These are phyloP conservation scores for Herpetomonas tarakana DNA, from an alignment of 208 protist species.

Conservation along the genomic window DNA sequence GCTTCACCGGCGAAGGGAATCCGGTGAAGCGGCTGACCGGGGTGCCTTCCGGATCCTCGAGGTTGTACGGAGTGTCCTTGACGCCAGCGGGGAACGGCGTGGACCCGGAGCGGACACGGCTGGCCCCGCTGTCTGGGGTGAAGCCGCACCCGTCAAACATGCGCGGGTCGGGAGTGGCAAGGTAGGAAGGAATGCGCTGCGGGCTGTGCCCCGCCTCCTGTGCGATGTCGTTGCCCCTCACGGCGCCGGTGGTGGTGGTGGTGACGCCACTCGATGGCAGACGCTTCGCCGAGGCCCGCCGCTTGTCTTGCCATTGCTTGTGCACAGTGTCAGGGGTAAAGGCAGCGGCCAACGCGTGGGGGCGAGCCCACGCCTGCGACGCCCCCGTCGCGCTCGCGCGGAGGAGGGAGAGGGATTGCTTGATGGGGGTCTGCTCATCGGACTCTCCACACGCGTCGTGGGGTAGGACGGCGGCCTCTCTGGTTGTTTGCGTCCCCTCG, in stretches of 20 bases:
- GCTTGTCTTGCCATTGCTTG: neutral
- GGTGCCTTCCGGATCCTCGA: neutral
- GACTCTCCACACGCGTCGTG: too few relatives aligned
- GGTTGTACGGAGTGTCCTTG: neutral
- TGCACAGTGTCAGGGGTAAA: neutral
- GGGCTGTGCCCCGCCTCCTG: neutral
- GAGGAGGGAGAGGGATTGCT: neutral
- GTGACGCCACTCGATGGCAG: too few relatives aligned
- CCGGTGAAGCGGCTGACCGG: constrained; percentile 22
- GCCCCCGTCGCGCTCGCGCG: too few relatives aligned
- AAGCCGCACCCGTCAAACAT: neutral
- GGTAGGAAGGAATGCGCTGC: constrained; percentile 1
- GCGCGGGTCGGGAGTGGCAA: neutral
- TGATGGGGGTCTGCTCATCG: neutral
- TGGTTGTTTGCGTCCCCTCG: too few relatives aligned
- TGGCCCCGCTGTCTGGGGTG: neutral
- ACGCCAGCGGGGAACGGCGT: too few relatives aligned
- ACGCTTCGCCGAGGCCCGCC: neutral
- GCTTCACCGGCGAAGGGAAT: constrained; percentile 52
- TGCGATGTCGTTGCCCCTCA: neutral
- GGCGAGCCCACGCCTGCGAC: neutral
- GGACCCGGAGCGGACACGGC: too few relatives aligned
- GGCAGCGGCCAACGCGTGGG: neutral
- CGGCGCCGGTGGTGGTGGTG: neutral
- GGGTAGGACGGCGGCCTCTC: too few relatives aligned